Base-by-base conservation (phyloP, 2,329 filamentous ascomycete species). In the Talaromyces pinophilus region DNA sequence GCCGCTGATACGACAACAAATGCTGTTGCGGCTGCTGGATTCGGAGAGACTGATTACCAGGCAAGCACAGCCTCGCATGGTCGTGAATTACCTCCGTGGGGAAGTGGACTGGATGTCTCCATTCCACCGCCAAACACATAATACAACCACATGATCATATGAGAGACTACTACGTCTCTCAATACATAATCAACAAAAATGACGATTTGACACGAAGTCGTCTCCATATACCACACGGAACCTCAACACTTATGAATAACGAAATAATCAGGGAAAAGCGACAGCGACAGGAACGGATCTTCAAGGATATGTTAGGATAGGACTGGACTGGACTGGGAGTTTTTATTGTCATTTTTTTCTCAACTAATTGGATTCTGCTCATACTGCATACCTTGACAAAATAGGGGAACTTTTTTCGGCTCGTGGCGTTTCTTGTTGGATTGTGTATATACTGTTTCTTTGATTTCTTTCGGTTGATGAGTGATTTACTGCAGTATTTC, bases 21-120 rank as follows among this genome's bases (percentile, higher is more conserved):
- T 35, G 13, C 52, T n/a, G 42, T 54, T 30, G 65, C 60, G 11
- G 44, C 46, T 13, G 42, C 59, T 40, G 64, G 64, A 38, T 67
- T 67, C 7, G 60, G 65, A 11, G 65, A 50, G 22, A 30, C 65
- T 7, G 65, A 67, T 38, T 67, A 63, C 40, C 60, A 63, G 6
- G 28, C 52, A 2, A 63, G 62, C 25, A 33, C 40, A 25, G 13
- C 61, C 8, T 17, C 60, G n/a, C 60, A 63, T 25, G 17, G 60
- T 28, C 65, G 65, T 30, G 62, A 60, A 52, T 8, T 67, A 35
- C 61, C 65, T 22, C 61, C 60, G 7, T 67, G 65, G 65, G 65
- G 61, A n/a, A 28, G 54, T 19, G 61, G 60, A 8, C 55, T 63
- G 11, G 61, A 63, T 5, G 65, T 67, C 4, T 40, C 65, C n/a